Evolutionary conservation across 148 eudicot genomes (phyloP).

Genomic region (Linanthus parryae): DNA sequence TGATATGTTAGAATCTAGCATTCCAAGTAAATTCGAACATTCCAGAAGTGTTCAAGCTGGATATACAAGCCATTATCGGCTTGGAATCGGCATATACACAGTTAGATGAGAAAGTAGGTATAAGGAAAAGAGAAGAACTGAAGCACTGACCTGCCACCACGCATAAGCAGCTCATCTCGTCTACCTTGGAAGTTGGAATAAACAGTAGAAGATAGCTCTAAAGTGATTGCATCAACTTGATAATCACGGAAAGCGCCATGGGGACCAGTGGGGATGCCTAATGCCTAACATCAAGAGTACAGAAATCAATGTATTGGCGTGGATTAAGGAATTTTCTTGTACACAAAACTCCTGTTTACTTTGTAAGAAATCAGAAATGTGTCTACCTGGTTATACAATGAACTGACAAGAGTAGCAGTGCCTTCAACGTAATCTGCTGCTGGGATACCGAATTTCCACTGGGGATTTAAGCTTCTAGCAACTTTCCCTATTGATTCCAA

Average conservation of each 20-base stretch:
- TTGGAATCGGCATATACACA: too few relatives aligned
- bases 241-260: slow-evolving; percentile 99
- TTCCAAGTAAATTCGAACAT: too few relatives aligned
- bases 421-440: slow-evolving; percentile 80
- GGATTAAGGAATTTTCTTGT: not conserved
- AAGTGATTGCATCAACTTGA: slow-evolving; percentile 92
- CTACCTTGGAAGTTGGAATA: slow-evolving; percentile 35
- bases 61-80: too few relatives aligned
- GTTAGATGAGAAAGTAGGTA: not conserved
- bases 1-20: too few relatives aligned
- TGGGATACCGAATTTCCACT: slow-evolving; percentile 82
- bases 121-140: not conserved
- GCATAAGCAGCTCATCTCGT: slow-evolving; percentile 55
- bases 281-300: slow-evolving; percentile 49
- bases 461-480: slow-evolving; percentile 64
- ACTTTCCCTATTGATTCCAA: slow-evolving; percentile 57
- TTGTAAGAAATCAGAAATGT: not conserved
- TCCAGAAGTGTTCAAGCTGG: too few relatives aligned
- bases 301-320: too few relatives aligned
- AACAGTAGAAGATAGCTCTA: slow-evolving; percentile 57
- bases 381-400: slow-evolving; percentile 78
- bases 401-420: slow-evolving; percentile 89
- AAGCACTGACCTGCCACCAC: slow-evolving; percentile 67
- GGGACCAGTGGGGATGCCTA: slow-evolving; percentile 93
- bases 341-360: not conserved